These are phyloP conservation scores for Bipolaris oryzae DNA, from an alignment of 2,329 filamentous ascomycete genomes.

Conservation along the genomic window DNA sequence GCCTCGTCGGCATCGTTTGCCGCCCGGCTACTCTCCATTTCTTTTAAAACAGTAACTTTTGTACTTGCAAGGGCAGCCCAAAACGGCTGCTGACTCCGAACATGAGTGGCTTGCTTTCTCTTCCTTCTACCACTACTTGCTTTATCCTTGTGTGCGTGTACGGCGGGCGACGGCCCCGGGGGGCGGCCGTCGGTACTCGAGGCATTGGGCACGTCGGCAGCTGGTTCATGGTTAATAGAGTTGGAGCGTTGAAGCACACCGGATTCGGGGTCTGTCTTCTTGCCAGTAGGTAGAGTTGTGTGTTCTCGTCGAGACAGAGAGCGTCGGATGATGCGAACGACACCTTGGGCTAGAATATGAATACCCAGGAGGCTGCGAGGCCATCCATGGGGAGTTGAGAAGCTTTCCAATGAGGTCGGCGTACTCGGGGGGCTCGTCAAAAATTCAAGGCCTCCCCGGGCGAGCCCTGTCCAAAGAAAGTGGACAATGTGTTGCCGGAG, in stretches of 20 bases:
- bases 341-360: slow-evolving; percentile 75
- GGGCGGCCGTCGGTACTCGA: slow-evolving; percentile 56
- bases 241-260: slow-evolving; percentile 49
- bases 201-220: slow-evolving; percentile 57
- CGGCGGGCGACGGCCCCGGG: slow-evolving; percentile 57
- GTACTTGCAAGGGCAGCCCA: slow-evolving; percentile 95
- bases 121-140: slow-evolving; percentile 78
- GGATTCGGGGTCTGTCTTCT: slow-evolving; percentile 65
- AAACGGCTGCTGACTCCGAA: slow-evolving; percentile 86
- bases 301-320: slow-evolving; percentile 48
- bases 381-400: slow-evolving; percentile 64
- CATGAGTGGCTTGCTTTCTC: slow-evolving; percentile 88
- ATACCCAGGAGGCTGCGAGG: slow-evolving; percentile 72
- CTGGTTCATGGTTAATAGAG: slow-evolving; percentile 49
- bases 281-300: slow-evolving; percentile 44
- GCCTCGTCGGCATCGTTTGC: slow-evolving; percentile 74
- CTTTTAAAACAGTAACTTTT: slow-evolving; percentile 94
- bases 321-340: slow-evolving; percentile 70
- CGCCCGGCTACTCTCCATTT: slow-evolving; percentile 73
- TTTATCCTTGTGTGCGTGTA: slow-evolving; percentile 62
- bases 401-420: slow-evolving; percentile 44
- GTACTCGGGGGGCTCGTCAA: slow-evolving; percentile 47
- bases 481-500: slow-evolving; percentile 51
- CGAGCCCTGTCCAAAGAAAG: slow-evolving; percentile 48
- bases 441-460: slow-evolving; percentile 50